Percentiles rank a stretch among this genome's conserved stretches.
Conservation (phyloP, 2,329 filamentous ascomycete genomes). For the Emydomyces testavorans region DNA sequence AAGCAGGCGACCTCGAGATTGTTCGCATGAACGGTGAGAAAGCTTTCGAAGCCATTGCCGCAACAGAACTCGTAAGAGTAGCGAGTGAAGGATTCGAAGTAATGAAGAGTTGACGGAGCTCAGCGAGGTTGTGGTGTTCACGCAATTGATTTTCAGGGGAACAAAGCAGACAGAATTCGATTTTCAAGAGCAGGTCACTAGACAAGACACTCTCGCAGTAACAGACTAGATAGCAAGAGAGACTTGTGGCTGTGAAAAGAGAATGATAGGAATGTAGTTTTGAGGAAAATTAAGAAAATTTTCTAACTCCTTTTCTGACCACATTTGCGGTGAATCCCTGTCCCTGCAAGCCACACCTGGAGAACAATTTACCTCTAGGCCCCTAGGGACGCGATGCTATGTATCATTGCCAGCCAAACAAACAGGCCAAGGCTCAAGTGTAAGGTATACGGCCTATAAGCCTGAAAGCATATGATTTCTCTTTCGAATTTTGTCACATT, state of each 20-base stretch:
- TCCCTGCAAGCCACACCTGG: conserved; percentile 2
- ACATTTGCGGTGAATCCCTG: not conserved
- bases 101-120: not conserved
- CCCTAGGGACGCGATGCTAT: too few relatives aligned
- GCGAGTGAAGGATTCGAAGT: not conserved
- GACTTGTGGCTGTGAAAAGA: not conserved
- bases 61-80: not conserved
- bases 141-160: not conserved
- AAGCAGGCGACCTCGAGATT: not conserved
- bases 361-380: not conserved
- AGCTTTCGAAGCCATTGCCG: conserved; percentile 6
- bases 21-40: conserved; percentile 4
- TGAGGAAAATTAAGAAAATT: not conserved
- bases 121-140: not conserved
- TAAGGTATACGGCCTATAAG: too few relatives aligned
- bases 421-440: too few relatives aligned
- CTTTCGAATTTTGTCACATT: not conserved
- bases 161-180: not conserved
- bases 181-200: too few relatives aligned
- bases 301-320: not conserved
- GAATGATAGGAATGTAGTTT: not conserved
- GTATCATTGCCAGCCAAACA: too few relatives aligned
- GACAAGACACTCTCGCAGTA: too few relatives aligned
- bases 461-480: too few relatives aligned
- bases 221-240: too few relatives aligned